These are phyloP conservation scores for Didymellaceae sp. DNA, from an alignment of 2,329 filamentous ascomycete species.

Conservation along the genomic window DNA sequence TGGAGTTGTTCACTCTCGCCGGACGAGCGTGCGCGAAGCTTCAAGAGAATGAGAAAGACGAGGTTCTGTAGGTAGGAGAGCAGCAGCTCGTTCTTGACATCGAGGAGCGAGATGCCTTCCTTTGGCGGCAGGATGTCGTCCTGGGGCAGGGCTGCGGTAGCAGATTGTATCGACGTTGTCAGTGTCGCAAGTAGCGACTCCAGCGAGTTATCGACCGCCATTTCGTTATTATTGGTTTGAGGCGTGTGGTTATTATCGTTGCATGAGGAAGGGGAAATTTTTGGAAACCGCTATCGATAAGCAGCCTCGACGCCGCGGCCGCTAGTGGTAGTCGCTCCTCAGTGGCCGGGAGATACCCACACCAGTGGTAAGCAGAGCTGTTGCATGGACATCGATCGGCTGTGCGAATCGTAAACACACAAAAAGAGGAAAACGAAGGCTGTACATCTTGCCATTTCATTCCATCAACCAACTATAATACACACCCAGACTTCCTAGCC, in stretches of 20 bases:
- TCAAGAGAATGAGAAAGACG: constrained; percentile 83
- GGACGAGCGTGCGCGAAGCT: constrained; percentile 61
- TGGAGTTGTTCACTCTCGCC: constrained; percentile 47
- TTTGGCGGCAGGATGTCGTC: constrained; percentile 71
- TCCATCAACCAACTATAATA: constrained; percentile 1
- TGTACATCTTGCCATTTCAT: background rate
- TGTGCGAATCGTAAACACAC: too few species aligned
- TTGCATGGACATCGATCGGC: too few species aligned
- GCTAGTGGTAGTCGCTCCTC: background rate
- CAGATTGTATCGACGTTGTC: constrained; percentile 69
- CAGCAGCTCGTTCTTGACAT: constrained; percentile 96
- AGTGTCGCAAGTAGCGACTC: constrained; percentile 52
- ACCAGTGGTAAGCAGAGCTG: too few species aligned
- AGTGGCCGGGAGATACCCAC: too few species aligned
- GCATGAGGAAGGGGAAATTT: constrained; percentile 15
- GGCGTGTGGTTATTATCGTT: background rate
- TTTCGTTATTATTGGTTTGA: constrained; percentile 18
- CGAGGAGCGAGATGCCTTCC: constrained; percentile 91
- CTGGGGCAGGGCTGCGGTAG: constrained; percentile 59
- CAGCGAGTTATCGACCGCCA: constrained; percentile 50
- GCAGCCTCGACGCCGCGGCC: too few species aligned
- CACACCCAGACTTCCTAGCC: background rate
- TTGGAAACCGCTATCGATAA: constrained; percentile 12
- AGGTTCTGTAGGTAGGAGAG: constrained; percentile 95
- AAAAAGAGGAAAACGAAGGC: too few species aligned